These are phyloP conservation scores for Seiridium cupressi DNA, from an alignment of 2,329 filamentous ascomycete species.

Conservation along the genomic window DNA sequence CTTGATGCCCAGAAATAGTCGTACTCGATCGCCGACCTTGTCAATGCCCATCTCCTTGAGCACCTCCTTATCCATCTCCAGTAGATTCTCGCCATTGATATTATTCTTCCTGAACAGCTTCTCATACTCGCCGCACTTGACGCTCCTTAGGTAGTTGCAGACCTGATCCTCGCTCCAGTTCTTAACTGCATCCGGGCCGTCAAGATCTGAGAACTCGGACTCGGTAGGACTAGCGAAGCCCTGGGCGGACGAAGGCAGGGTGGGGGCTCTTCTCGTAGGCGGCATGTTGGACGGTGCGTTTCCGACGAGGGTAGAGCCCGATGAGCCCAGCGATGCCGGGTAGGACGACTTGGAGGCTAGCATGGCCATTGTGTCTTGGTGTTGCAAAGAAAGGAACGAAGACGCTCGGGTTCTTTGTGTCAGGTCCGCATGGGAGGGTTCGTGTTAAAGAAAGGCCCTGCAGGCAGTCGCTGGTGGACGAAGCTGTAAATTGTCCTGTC, in stretches of 20 bases:
- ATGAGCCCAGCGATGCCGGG: slow-evolving; percentile 52
- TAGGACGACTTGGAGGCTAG: slow-evolving; percentile 74
- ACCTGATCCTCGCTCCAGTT: slow-evolving; percentile 92
- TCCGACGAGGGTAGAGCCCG: slow-evolving; percentile 42
- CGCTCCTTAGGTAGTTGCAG: slow-evolving; percentile 83
- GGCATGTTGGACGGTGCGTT: slow-evolving; percentile 46
- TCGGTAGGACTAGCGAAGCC: slow-evolving; percentile 81
- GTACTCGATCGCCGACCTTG: slow-evolving; percentile 93
- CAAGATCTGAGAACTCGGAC: slow-evolving; percentile 86
- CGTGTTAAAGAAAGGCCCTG: background rate
- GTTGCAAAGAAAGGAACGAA: background rate
- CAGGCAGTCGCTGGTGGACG: background rate
- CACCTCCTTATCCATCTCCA: slow-evolving; percentile 96
- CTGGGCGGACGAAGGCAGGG: slow-evolving; percentile 49
- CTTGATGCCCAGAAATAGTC: slow-evolving; percentile 83
- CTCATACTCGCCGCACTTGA: slow-evolving; percentile 94
- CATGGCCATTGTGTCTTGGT: slow-evolving; percentile 63
- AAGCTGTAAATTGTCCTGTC: background rate
- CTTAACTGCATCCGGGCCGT: slow-evolving; percentile 72
- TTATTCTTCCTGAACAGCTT: slow-evolving; percentile 87
- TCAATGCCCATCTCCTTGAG: slow-evolving; percentile 98
- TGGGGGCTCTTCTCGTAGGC: slow-evolving; percentile 50
- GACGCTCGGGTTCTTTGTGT: background rate
- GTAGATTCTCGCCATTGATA: slow-evolving; percentile 93
- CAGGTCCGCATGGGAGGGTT: slow-evolving; percentile 17